Conservation (phyloP, 768 basidiomycete species). For the Leccinum aurantiacum region DNA sequence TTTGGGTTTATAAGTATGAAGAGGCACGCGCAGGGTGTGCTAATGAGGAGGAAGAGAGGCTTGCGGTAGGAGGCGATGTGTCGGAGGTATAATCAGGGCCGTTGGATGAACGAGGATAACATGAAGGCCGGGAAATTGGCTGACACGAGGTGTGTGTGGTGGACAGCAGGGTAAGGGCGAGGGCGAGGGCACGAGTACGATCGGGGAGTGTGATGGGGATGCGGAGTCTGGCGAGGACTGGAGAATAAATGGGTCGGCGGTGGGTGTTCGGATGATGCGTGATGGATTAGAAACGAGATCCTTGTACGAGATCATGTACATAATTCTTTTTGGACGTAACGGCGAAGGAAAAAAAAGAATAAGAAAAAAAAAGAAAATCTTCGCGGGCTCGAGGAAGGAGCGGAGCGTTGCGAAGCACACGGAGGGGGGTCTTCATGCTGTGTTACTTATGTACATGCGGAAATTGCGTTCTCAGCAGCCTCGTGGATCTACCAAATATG, state of each 20-base stretch:
- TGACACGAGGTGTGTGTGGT: slow-evolving; percentile 51
- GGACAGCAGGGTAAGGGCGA: slow-evolving; percentile 39
- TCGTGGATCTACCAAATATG: slow-evolving; percentile 16
- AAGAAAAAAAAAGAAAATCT: slow-evolving; percentile 22
- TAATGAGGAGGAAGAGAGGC: slow-evolving; percentile 36
- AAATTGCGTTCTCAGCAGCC: slow-evolving; percentile 32
- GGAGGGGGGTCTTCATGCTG: slow-evolving; percentile 13
- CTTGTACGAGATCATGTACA: slow-evolving; percentile 1
- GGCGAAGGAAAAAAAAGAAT: slow-evolving; percentile 15
- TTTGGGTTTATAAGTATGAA: slow-evolving; percentile 54
- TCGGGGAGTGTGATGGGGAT: slow-evolving; percentile 28
- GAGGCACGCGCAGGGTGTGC: slow-evolving; percentile 44
- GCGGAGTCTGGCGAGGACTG: slow-evolving; percentile 22
- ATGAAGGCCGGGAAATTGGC: slow-evolving; percentile 44
- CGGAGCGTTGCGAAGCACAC: slow-evolving; percentile 17
- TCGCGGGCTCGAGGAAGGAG: slow-evolving; percentile 29
- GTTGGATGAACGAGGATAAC: slow-evolving; percentile 46
- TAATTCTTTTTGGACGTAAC: slow-evolving; percentile 21
- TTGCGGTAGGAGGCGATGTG: slow-evolving; percentile 41
- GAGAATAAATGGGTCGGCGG: slow-evolving; percentile 34
- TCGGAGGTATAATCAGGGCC: slow-evolving; percentile 42
- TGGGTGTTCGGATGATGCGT: slow-evolving; percentile 30
- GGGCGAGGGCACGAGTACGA: slow-evolving; percentile 34
- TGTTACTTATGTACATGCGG: slow-evolving; percentile 24
- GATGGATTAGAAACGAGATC: slow-evolving; percentile 27